Base-by-base conservation (phyloP, 768 basidiomycete genomes). In the Tulasnella sp. region DNA sequence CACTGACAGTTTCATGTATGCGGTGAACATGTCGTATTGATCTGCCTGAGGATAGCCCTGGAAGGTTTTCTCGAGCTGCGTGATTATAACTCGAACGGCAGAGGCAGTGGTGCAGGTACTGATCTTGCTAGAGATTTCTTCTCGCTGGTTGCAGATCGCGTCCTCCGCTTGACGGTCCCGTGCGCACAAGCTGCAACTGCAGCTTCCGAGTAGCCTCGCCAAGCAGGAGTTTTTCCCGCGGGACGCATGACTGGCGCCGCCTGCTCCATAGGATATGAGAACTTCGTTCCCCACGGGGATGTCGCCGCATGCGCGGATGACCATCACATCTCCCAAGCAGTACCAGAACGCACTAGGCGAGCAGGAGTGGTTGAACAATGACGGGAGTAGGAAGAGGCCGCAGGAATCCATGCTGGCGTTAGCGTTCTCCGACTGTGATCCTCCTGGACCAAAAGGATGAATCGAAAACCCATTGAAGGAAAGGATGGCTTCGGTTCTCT, bases 341-440 rank as follows among this genome's bases (percentile, higher is more conserved):
- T 41, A 32, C 70, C 78, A 76, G 26, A 36, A 8, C 3, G 77
- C 77, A 67, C 75, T 79, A 0, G 78, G 47, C 0, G 66, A 34
- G 73, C 81, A 82, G 0, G 79, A 74, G 70, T 82, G 81, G 73
- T 82, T 82, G 77, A 80, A 77, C 14, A 81, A 73, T 0, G 80
- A 81, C 0, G 79, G 76, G 11, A 75, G 66, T 36, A 77, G 44
- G 74, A 79, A 80, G 65, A 81, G 76, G 8, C 76, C 78, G 14
- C 73, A 71, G 74, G 8, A 39, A n/a, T 59, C 1, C n/a, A 26
- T 42, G 36, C 34, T 16, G 29, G 4, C 32, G 2, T 9, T 26
- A 5, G 39, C 22, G 16, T 22, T 19, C 19, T 63, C 19, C 6
- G 32, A 29, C 1, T 17, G 6, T 17, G 14, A 16, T 59, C 42